Percentiles rank a stretch among this genome's conserved stretches.
These are phyloP conservation scores for Calonectria henricotiae DNA, from an alignment of 2,329 filamentous ascomycete species.

Conservation along the genomic window DNA sequence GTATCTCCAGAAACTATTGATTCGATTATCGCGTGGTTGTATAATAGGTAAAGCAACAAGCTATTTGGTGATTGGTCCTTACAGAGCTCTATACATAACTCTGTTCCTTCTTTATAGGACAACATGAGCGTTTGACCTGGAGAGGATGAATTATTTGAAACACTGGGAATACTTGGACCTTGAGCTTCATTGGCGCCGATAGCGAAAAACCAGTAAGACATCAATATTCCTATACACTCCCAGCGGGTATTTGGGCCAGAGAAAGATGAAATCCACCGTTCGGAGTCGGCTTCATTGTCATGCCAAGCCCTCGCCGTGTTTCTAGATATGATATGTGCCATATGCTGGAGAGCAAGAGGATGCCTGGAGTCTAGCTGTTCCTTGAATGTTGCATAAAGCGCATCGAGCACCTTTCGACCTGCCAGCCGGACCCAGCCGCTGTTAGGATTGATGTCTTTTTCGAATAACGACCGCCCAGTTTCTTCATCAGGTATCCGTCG, in stretches of 20 bases:
- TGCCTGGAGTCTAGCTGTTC: neutral
- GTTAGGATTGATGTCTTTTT: constrained; percentile 1
- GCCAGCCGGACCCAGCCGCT: neutral
- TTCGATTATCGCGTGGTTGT: constrained; percentile 3
- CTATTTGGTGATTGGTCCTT: neutral
- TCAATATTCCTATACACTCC: neutral
- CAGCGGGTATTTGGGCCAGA: constrained; percentile 8
- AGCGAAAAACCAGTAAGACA: constrained; percentile 9
- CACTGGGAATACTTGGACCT: neutral
- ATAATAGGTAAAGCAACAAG: neutral
- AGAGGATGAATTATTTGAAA: neutral
- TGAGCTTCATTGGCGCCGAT: neutral
- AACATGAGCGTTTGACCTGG: neutral
- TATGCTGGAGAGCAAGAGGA: neutral
- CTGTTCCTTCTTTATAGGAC: neutral
- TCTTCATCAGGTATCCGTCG: neutral
- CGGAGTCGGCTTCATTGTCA: neutral
- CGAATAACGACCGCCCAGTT: neutral
- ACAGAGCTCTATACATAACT: neutral
- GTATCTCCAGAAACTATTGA: constrained; percentile 21
- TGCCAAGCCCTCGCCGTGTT: neutral
- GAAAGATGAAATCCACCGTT: neutral
- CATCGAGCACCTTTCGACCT: neutral
- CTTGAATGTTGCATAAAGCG: neutral
- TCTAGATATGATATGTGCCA: constrained; percentile 1